Base-by-base conservation (phyloP, 2,329 filamentous ascomycete genomes). In the Aspergillus candidus region DNA sequence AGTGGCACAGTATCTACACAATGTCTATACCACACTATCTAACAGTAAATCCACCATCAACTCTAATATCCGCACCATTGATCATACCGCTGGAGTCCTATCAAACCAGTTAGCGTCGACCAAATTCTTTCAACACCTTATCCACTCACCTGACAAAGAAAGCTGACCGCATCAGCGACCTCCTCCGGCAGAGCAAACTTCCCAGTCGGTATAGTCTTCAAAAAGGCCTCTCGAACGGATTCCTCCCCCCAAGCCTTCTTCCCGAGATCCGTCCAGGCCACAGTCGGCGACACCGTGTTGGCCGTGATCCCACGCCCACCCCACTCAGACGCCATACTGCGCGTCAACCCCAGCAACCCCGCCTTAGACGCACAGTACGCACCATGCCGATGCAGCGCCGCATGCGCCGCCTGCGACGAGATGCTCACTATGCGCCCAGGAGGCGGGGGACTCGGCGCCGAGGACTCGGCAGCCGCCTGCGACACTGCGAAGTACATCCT, bases 331-430 rank as follows among this genome's bases (percentile, higher is more conserved):
- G 72, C 72, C 68, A 71, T 71, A 47, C 66, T 69, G 6, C 67
- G 63, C 8, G 70, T 73, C 36, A 74, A 43, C 0, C 70, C 72
- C 12, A 71, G 47, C 6, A 75, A 50, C 0, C 65, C 72, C 4
- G 72, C 70, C 40, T 74, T 75, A 4, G 68, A 71, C 1, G 72
- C 71, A 44, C 72, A 75, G 50, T 74, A 75, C 0, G 70, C 70
- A 1, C 69, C 68, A 43, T 75, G 72, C 1, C 64, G 59, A 36
- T 66, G 63, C 2, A 75, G 61, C 2, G 72, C 71, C 0, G 70
- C 66, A 49, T 74, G 70, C 3, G 70, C 71, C 1, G 72, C 72
- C 48, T 74, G 71, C 2, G 66, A 70, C 3, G 71, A 66, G 36
- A 75, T 65, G 41, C 66, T 72, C 22, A 75, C 67, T 38, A 75